A percentile compares a stretch with the other conserved stretches of the same genome.
Evolutionary conservation across 2,329 filamentous ascomycete species (phyloP).

Genomic region (Malbranchea cinnamomea): DNA sequence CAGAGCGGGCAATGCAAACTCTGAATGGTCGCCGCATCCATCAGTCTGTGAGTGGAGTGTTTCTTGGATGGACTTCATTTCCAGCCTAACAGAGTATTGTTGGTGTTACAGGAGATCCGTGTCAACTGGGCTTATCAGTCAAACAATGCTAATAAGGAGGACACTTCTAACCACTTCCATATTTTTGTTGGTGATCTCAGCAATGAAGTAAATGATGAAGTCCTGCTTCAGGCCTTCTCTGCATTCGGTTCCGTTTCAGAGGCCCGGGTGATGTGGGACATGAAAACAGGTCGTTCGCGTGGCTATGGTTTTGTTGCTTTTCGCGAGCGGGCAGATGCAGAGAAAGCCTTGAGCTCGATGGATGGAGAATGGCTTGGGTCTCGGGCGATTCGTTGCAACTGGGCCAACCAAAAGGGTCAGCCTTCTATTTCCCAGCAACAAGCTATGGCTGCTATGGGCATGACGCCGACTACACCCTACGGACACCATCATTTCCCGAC

Average conservation of each 20-base stretch:
- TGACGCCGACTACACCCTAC: constrained; percentile 88
- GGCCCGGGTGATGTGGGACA: constrained; percentile 99
- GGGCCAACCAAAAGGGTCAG: constrained; percentile 99
- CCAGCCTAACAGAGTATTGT: not conserved
- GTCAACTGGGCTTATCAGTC: constrained; percentile 99
- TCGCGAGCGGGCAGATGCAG: constrained; percentile 81
- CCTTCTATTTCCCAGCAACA: constrained; percentile 96
- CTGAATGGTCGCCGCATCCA: constrained; percentile 91
- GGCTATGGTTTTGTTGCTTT: constrained; percentile 98
- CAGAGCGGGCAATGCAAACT: constrained; percentile 93
- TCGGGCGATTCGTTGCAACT: constrained; percentile 96
- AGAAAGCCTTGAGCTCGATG: constrained; percentile 94
- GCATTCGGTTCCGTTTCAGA: constrained; percentile 93
- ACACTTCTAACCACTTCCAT: constrained; percentile 96
- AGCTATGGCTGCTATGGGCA: constrained; percentile 92
- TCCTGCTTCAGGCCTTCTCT: constrained; percentile 84
- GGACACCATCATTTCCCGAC: constrained; percentile 97
- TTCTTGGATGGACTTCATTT: not conserved
- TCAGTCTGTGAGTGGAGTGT: constrained; percentile 56
- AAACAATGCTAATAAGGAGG: constrained; percentile 85
- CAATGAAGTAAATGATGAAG: constrained; percentile 97
- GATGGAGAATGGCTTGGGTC: constrained; percentile 98
- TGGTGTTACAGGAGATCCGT: constrained; percentile 62
- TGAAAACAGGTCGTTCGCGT: constrained; percentile 96
- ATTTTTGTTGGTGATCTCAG: constrained; percentile 97